Evolutionary conservation across 768 basidiomycete species (phyloP).

Genomic region (Macrolepiota dolichaula): DNA sequence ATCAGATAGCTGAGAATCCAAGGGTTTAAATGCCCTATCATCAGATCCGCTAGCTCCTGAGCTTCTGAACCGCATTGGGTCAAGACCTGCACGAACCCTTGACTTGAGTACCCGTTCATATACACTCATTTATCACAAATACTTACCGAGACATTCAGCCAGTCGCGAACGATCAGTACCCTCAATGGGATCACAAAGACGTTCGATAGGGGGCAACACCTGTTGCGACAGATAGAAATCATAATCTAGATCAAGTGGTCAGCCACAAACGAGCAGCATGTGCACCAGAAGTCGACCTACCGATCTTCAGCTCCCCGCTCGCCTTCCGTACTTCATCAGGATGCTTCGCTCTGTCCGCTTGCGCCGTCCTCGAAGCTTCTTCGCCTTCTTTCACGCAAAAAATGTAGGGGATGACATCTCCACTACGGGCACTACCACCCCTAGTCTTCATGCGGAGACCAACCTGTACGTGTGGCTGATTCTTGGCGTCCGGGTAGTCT

Average conservation of each 20-base stretch:
- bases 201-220: constrained; percentile 90
- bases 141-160: constrained; percentile 88
- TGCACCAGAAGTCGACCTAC: constrained; percentile 30
- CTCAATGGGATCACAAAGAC: constrained; percentile 94
- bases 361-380: constrained; percentile 65
- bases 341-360: constrained; percentile 89
- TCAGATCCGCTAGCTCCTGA: constrained; percentile 35
- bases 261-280: background rate
- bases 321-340: constrained; percentile 86
- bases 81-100: constrained; percentile 37
- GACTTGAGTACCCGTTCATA: background rate
- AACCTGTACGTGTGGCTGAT: constrained; percentile 95
- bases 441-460: constrained; percentile 86
- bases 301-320: constrained; percentile 65
- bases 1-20: constrained; percentile 90
- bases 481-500: constrained; percentile 94
- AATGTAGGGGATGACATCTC: constrained; percentile 95
- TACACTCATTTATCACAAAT: background rate
- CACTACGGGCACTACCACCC: constrained; percentile 74
- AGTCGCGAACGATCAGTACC: constrained; percentile 90
- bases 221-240: constrained; percentile 91
- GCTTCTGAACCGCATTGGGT: constrained; percentile 27
- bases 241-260: constrained; percentile 56
- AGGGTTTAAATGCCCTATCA: constrained; percentile 68
- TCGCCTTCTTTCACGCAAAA: constrained; percentile 82